Conservation (phyloP, 495 filamentous ascomycete genomes). For the Penicillium soppii region DNA sequence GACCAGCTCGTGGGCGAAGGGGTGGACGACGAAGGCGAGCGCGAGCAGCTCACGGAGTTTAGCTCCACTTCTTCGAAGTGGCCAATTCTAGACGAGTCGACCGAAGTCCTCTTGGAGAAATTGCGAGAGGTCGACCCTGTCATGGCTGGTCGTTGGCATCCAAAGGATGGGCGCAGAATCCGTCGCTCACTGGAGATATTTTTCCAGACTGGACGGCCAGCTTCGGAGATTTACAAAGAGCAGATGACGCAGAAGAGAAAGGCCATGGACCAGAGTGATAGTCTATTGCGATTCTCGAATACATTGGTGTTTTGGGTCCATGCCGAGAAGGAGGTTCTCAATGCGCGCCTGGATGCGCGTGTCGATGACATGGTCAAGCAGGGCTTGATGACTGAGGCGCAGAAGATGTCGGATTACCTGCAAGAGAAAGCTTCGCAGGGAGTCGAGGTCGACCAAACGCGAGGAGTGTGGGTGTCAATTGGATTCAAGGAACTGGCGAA, state of each 20-base stretch:
- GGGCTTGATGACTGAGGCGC: constrained; percentile 71
- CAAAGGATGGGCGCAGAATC: constrained; percentile 87
- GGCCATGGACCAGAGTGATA: constrained; percentile 22
- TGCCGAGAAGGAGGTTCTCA: constrained; percentile 62
- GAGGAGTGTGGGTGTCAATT: constrained; percentile 94
- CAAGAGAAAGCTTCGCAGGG: constrained; percentile 47
- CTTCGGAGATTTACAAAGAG: constrained; percentile 85
- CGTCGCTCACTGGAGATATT: constrained; percentile 86
- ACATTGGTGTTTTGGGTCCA: constrained; percentile 85
- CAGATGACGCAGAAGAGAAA: constrained; percentile 48
- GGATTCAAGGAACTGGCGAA: constrained; percentile 87
- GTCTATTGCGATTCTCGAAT: constrained; percentile 50
- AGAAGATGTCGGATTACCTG: constrained; percentile 57
- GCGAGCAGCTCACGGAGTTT: constrained; percentile 16
- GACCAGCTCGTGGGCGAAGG: constrained; percentile 54
- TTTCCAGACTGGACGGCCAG: constrained; percentile 70
- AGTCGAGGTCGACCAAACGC: constrained; percentile 60
- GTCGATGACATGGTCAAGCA: constrained; percentile 78
- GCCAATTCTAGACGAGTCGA: constrained; percentile 69
- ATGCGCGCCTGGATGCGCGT: constrained; percentile 67
- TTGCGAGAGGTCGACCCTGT: constrained; percentile 78
- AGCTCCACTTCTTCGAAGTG: constrained; percentile 45
- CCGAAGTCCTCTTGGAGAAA: constrained; percentile 67
- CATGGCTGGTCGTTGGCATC: constrained; percentile 93
- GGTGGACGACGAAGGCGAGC: constrained; percentile 19